Evolutionary conservation across 495 filamentous ascomycete genomes (phyloP), one percentile per base, ranked within the genome.

Genomic region (Penicillium manginii): DNA sequence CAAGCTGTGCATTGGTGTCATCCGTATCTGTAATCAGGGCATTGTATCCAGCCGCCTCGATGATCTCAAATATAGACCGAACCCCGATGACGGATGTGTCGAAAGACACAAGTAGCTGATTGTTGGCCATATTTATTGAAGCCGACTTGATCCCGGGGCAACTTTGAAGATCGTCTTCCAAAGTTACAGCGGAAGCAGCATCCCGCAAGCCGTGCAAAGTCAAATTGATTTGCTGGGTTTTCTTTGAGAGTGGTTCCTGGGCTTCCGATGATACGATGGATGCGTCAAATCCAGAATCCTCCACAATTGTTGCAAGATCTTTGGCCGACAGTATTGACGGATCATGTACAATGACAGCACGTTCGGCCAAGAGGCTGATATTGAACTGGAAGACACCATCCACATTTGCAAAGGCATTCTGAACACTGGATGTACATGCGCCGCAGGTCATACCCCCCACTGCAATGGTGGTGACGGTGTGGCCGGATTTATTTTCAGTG

Each of bases 391-490:
- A 81, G 14, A 98, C 72, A 1, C 93, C 96, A 2, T 86, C 76
- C 15, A 93, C 77, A 57, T 85, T 85, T 55, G 86, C 83, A 66
- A 98, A 96, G 2, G 89, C 92, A 50, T 84, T 84, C 71, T 97
- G 88, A 18, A 98, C 84, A 42, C 94, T 93, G 11, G 92, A 90
- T 7, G 93, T 97, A 70, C 94, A 98, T 23, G 93, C 91, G 19
- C 93, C 93, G 65, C 93, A 98, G 4, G 93, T 98, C 94, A 98
- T 98, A 29, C 94, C 94, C 63, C 89, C 90, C 22, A 98, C 84
- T 4, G 87, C 84, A 17, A 98, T 81, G 1, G 92, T 97, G 0
- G 93, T 97, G 4, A 88, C 86, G 60, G 84, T 65, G 3, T 80
- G 64, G 23, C 75, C 70, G 35, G 59, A 71, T 46, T 69, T 74